phyloP scores from a whole-genome alignment of 305 asterid species.

The Salvia sclarea region DNA sequence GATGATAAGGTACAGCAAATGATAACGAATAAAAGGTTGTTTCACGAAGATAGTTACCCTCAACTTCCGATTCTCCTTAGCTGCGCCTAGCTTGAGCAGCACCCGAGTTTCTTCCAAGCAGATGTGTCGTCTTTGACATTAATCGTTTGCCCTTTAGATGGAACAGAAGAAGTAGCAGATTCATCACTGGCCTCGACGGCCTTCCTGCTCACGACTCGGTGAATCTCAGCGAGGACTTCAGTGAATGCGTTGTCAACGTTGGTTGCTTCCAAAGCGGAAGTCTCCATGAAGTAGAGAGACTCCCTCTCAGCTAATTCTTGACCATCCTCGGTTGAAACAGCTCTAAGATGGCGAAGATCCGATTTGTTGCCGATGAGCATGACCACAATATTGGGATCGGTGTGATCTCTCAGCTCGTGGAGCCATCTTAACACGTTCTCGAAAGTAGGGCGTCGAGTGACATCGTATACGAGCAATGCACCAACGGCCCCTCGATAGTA shows the following conservation, averaged over 20 bases:
- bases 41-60: constrained; percentile 25
- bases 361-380: constrained; percentile 89
- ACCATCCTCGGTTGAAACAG: constrained; percentile 71
- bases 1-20: neutral
- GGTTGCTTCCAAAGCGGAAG: constrained; percentile 80
- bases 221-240: constrained; percentile 67
- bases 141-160: constrained; percentile 65
- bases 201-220: constrained; percentile 56
- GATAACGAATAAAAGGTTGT: constrained; percentile 29
- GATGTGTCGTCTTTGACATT: constrained; percentile 57
- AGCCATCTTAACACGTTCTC: constrained; percentile 77
- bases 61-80: neutral
- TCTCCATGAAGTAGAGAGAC: constrained; percentile 81
- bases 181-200: constrained; percentile 77
- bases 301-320: constrained; percentile 68
- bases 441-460: constrained; percentile 66
- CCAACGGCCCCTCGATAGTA: constrained; percentile 91
- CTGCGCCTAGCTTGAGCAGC: constrained; percentile 63
- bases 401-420: constrained; percentile 71
- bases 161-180: constrained; percentile 60
- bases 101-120: constrained; percentile 62
- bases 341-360: constrained; percentile 82
- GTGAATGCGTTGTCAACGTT: constrained; percentile 71
- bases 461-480: constrained; percentile 79
- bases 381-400: constrained; percentile 73